Evolutionary conservation across 352 stramenopile species (phyloP).

Genomic region (Phytophthora megakarya): DNA sequence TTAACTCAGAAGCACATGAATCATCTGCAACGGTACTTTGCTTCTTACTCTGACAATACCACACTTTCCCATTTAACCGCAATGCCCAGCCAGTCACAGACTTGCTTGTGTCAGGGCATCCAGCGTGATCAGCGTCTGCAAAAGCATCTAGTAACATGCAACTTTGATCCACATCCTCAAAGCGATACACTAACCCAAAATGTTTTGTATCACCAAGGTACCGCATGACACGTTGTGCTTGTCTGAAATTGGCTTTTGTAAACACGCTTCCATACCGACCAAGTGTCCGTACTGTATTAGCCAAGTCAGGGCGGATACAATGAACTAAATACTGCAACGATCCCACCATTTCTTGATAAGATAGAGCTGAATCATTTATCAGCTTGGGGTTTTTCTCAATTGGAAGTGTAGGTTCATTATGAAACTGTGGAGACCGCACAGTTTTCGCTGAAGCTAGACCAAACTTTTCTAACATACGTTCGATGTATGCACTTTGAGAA

Average conservation of each 20-base stretch:
- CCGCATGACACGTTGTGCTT: slow-evolving; percentile 7
- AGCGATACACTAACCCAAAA: background rate
- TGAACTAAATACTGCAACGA: slow-evolving; percentile 1
- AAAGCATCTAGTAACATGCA: too few relatives aligned
- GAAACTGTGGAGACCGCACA: slow-evolving; percentile 3
- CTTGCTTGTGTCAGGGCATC: too few relatives aligned
- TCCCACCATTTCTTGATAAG: slow-evolving; percentile 5
- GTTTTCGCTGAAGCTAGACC: background rate
- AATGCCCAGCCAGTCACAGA: too few relatives aligned
- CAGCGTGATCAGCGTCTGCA: too few relatives aligned
- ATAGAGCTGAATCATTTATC: slow-evolving; percentile 6
- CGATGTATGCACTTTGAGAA: slow-evolving; percentile 2
- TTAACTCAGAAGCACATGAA: too few relatives aligned
- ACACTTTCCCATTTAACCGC: too few relatives aligned
- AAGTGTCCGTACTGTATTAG: slow-evolving; percentile 7
- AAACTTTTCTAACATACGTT: background rate
- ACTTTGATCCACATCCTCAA: too few relatives aligned
- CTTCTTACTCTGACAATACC: too few relatives aligned
- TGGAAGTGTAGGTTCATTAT: slow-evolving; percentile 5
- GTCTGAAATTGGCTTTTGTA: slow-evolving; percentile 7
- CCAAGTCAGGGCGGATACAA: slow-evolving; percentile 7
- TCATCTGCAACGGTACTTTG: too few relatives aligned
- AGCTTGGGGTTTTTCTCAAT: background rate
- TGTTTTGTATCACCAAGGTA: slow-evolving; percentile 4
- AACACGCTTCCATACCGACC: slow-evolving; percentile 1